Percentiles rank a stretch among this genome's conserved stretches.
Evolutionary conservation across 495 filamentous ascomycete genomes (phyloP).

Genomic region (Penicillium cosmopolitanum): DNA sequence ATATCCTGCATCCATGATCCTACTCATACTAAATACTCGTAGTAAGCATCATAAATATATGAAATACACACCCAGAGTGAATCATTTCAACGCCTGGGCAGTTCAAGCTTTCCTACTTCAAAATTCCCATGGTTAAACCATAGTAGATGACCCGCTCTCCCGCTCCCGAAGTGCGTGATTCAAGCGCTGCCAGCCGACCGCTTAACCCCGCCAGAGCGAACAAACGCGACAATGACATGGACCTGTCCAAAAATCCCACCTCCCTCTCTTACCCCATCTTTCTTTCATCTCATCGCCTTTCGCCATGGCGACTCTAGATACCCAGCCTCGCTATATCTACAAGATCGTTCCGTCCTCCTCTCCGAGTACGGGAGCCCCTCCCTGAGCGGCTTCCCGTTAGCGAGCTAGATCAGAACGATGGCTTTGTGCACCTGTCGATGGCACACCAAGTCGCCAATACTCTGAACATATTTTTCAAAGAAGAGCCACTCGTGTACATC

Average conservation of each 20-base stretch:
- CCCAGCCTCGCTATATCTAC: constrained; percentile 45
- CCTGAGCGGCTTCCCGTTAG: constrained; percentile 48
- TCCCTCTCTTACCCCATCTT: not conserved
- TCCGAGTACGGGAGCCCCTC: constrained; percentile 45
- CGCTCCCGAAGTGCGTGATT: not conserved
- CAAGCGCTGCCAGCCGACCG: not conserved
- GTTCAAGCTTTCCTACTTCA: not conserved
- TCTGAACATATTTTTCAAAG: constrained; percentile 67
- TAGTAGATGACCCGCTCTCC: not conserved
- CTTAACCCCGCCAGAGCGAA: not conserved
- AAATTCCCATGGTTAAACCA: not conserved
- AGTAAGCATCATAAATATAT: too few species aligned
- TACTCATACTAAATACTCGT: too few species aligned
- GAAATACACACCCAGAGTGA: too few species aligned
- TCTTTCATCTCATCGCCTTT: not conserved
- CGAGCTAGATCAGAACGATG: constrained; percentile 42
- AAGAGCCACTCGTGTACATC: constrained; percentile 75
- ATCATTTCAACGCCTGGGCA: too few species aligned
- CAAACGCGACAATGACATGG: constrained; percentile 3
- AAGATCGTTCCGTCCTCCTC: constrained; percentile 48
- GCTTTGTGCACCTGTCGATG: constrained; percentile 49
- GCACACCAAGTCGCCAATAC: constrained; percentile 47
- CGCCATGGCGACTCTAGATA: constrained; percentile 28
- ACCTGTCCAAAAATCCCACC: not conserved
- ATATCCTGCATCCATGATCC: too few species aligned